Conservation (phyloP, 108 stramenopile genomes). For the Pseudonitzschia multistriata region DNA sequence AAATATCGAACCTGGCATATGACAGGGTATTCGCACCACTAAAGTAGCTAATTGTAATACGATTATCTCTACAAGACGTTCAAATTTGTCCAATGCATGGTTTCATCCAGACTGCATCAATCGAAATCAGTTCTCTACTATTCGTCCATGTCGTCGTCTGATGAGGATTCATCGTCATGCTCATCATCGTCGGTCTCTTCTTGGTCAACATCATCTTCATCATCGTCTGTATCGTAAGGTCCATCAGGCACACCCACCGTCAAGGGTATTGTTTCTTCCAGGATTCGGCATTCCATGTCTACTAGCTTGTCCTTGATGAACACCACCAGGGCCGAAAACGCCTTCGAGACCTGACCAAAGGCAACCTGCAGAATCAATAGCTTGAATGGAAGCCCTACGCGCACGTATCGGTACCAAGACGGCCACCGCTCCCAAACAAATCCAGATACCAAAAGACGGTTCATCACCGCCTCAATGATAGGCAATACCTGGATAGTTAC, state of each 20-base stretch:
- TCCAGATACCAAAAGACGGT: slow-evolving; percentile 53
- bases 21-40: too few relatives aligned
- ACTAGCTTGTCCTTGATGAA: slow-evolving; percentile 63
- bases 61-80: too few relatives aligned
- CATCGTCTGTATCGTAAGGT: not conserved
- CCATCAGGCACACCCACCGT: slow-evolving; percentile 37
- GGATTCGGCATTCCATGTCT: slow-evolving; percentile 70
- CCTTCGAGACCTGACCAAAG: slow-evolving; percentile 49
- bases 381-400: slow-evolving; percentile 83
- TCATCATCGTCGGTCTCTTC: not conserved
- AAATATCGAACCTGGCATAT: too few relatives aligned
- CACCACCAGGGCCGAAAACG: slow-evolving; percentile 49
- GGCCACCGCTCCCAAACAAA: slow-evolving; percentile 69
- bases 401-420: slow-evolving; percentile 65
- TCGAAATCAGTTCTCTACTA: not conserved
- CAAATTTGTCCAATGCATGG: too few relatives aligned
- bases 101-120: too few relatives aligned
- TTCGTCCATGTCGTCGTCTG: not conserved
- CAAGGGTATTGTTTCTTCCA: slow-evolving; percentile 68
- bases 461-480: slow-evolving; percentile 51
- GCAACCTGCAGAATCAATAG: slow-evolving; percentile 72
- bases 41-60: too few relatives aligned
- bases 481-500: slow-evolving; percentile 54
- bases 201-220: not conserved
- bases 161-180: not conserved